Evolutionary conservation across 2,329 filamentous ascomycete genomes (phyloP).

Genomic region (Colletotrichum magnum): DNA sequence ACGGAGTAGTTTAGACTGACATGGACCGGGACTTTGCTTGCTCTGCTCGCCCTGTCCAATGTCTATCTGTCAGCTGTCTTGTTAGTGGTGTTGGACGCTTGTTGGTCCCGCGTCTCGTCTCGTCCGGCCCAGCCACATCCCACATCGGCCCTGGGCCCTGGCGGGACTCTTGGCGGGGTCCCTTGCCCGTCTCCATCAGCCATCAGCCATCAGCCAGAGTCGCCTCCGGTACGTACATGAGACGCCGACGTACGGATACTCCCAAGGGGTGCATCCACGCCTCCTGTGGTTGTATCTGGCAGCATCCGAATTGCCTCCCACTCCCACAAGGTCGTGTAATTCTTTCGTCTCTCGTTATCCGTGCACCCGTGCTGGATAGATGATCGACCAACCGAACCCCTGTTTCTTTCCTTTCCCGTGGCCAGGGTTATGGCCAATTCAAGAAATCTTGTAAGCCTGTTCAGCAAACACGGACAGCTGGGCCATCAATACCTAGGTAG

Average conservation of each 20-base stretch:
- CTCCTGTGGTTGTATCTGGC: too few relatives aligned
- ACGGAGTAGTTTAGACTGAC: neutral
- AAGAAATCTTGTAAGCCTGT: too few relatives aligned
- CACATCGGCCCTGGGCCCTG: conserved; percentile 6
- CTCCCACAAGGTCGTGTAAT: too few relatives aligned
- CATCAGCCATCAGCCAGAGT: conserved; percentile 10
- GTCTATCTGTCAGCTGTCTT: neutral
- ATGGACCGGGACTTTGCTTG: conserved; percentile 8
- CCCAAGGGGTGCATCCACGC: too few relatives aligned
- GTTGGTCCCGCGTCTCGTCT: conserved; percentile 14
- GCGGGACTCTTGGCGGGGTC: too few relatives aligned
- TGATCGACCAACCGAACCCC: too few relatives aligned
- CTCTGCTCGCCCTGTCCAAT: neutral
- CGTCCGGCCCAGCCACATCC: conserved; percentile 33
- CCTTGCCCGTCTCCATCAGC: neutral
- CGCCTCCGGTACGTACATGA: conserved; percentile 26
- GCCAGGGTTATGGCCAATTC: too few relatives aligned
- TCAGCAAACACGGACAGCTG: neutral
- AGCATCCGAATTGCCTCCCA: too few relatives aligned
- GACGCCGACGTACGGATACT: too few relatives aligned
- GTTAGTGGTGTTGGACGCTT: conserved; percentile 1
- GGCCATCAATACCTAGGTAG: neutral
- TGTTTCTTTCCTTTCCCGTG: too few relatives aligned
- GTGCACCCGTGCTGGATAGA: too few relatives aligned
- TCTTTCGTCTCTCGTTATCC: too few relatives aligned